Evolutionary conservation across 2,329 filamentous ascomycete genomes (phyloP).

Genomic region (Ophiostoma quercus): DNA sequence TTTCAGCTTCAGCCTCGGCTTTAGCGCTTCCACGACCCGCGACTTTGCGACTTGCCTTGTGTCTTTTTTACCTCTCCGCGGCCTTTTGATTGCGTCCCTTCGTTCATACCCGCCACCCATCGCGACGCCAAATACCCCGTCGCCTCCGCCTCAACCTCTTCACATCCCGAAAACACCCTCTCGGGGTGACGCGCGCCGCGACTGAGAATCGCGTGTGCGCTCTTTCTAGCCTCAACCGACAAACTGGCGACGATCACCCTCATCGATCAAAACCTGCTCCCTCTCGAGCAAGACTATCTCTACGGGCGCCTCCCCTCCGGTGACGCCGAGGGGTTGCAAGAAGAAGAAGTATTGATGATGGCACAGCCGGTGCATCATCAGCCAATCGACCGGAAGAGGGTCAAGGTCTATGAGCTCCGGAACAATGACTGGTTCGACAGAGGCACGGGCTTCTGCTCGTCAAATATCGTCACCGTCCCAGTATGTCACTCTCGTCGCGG

Average conservation of each 20-base stretch:
- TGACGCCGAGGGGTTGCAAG: conserved; percentile 48
- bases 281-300: conserved; percentile 55
- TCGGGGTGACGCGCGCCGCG: conserved; percentile 32
- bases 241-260: conserved; percentile 53
- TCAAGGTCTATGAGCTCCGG: conserved; percentile 98
- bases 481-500: conserved; percentile 29
- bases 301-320: conserved; percentile 42
- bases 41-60: not conserved
- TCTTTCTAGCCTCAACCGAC: conserved; percentile 32
- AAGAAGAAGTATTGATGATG: conserved; percentile 58
- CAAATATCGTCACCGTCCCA: conserved; percentile 62
- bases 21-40: not conserved
- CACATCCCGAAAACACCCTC: no score
- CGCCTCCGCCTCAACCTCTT: not conserved
- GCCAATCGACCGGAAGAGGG: conserved; percentile 65
- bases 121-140: not conserved
- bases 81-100: conserved; percentile 2
- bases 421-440: conserved; percentile 99
- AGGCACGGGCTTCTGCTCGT: conserved; percentile 91
- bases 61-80: not conserved
- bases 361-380: conserved; percentile 66
- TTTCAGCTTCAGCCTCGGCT: not conserved
- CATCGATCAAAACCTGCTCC: conserved; percentile 52
- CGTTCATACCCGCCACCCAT: not conserved
- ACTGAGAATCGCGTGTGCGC: conserved; percentile 22